Base-by-base conservation (phyloP, 1,284 basidiomycete species). In the Rhodotorula sp. region DNA sequence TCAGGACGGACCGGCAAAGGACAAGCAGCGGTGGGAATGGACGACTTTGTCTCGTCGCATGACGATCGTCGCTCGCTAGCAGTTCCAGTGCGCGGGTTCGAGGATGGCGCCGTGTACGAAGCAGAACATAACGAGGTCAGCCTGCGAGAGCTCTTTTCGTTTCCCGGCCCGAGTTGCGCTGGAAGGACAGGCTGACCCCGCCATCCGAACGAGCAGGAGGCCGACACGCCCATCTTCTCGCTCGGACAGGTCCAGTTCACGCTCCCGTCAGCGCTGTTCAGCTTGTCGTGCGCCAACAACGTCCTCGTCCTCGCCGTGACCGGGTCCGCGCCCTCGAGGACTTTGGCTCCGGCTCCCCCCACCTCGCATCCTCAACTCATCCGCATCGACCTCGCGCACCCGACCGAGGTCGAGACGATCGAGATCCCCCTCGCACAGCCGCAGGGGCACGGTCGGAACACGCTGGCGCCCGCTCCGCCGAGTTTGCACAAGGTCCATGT, bases 211-310 rank as follows among this genome's bases (percentile, higher is more conserved):
- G 2, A 15, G 38, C 68, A 72, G 73, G 60, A 66, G 21, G 18
- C 59, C 5, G 68, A 66, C 47, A 56, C 67, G 31, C 68, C 72
- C 43, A 70, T 72, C 64, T 76, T 76, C 63, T 66, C 67, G 23
- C 69, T 76, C 16, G 73, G 73, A 1, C 56, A 70, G 48, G 75
- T 97, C 16, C 94, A 97, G 82, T 94, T 91, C 80, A 87, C 89
- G 2, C 89, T 93, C 49, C 90, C 92, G 26, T 90, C 92, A 2
- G 85, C 89, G 28, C 85, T 97, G 34, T 81, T 91, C 50, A 87
- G 88, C 62, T 86, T 97, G 59, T 89, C 88, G 26, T 90, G 94
- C 67, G 89, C 89, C 70, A 93, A 90, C 62, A 93, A 95, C 80
- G 84, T 91, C 77, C 86, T 97, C 60, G 62, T 76, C 61, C 74